phyloP scores from a whole-genome alignment of 441 rosid species.

The Gossypium schwendimanii region DNA sequence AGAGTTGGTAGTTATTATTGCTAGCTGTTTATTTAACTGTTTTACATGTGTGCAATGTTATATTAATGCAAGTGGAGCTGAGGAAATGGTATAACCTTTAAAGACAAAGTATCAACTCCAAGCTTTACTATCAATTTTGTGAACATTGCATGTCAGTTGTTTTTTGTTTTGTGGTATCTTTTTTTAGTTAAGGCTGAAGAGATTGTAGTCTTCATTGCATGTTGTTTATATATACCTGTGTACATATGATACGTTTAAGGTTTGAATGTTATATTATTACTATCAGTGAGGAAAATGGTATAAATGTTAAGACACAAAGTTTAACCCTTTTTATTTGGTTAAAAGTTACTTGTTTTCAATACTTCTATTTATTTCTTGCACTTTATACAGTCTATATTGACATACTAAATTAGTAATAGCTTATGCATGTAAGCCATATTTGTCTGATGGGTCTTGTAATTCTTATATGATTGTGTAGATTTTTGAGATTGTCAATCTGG shows the following conservation, averaged over 20 bases:
- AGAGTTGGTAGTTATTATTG: neutral
- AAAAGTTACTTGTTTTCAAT: neutral
- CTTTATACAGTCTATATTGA: neutral
- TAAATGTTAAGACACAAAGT: neutral
- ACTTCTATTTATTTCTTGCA: neutral
- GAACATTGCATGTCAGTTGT: neutral
- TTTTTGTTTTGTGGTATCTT: neutral
- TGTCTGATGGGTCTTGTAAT: neutral
- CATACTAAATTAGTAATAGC: neutral
- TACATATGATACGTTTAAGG: neutral
- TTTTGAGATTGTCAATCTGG: constrained; percentile 96
- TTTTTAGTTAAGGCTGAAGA: neutral
- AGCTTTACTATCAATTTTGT: neutral
- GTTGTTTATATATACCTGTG: neutral
- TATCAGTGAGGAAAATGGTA: neutral
- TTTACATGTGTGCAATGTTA: neutral
- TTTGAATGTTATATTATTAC: neutral
- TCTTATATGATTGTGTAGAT: constrained; percentile 35
- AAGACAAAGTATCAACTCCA: neutral
- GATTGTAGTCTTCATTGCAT: neutral
- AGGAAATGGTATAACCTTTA: neutral
- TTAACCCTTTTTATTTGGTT: neutral
- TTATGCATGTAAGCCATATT: neutral
- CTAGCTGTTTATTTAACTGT: neutral
- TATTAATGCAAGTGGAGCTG: neutral